Evolutionary conservation across 2,329 filamentous ascomycete species (phyloP).

Genomic region (Scedosporium apiospermum): DNA sequence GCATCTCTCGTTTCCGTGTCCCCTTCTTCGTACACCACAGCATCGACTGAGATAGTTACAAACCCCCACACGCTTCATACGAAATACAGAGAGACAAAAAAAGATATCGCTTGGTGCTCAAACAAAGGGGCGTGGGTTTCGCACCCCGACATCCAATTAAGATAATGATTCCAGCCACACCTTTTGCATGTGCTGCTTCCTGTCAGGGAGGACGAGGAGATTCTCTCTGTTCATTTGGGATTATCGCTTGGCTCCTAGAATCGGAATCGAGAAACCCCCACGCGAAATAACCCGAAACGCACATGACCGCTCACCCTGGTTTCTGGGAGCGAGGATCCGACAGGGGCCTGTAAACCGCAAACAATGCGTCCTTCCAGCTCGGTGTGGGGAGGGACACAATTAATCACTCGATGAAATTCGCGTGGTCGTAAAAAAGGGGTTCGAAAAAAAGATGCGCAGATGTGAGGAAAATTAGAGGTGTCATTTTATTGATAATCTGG

Average conservation of each 20-base stretch:
- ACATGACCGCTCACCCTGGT: background rate
- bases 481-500: background rate
- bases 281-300: slow-evolving; percentile 2
- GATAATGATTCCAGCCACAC: background rate
- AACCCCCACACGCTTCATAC: too few relatives aligned
- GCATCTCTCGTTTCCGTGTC: background rate
- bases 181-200: background rate
- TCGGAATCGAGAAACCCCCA: background rate
- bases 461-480: background rate
- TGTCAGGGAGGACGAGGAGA: background rate
- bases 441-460: background rate
- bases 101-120: background rate
- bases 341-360: background rate
- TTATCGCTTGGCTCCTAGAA: background rate
- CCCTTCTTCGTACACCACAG: background rate
- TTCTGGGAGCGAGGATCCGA: background rate
- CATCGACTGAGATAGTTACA: too few relatives aligned
- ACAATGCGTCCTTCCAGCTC: too few relatives aligned
- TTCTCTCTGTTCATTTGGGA: background rate
- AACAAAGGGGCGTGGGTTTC: background rate
- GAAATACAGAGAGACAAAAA: too few relatives aligned
- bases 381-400: too few relatives aligned
- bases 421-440: background rate
- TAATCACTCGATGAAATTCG: background rate
- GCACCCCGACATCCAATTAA: background rate